Conservation (phyloP, 192 early-diverging fungal species). For the Coemansia sp. region DNA sequence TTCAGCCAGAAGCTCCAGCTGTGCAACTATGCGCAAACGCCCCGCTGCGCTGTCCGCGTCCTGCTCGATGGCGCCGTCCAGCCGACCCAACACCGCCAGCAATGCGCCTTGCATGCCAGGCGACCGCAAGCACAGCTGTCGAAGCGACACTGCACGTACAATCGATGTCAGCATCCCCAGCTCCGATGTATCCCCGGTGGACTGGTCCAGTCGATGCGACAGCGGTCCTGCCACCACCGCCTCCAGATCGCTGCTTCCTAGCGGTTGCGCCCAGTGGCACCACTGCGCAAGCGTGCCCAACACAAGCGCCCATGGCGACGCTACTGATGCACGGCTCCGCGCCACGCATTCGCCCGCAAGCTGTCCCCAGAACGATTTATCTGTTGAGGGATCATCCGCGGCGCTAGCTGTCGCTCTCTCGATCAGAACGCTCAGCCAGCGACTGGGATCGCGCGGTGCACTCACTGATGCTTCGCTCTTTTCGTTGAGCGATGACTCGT, state of each 20-base stretch:
- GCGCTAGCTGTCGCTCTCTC: not conserved
- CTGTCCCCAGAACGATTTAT: conserved; percentile 12
- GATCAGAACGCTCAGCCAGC: conserved; percentile 25
- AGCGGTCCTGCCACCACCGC: conserved; percentile 20
- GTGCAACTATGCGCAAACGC: conserved; percentile 4
- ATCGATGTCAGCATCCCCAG: not conserved
- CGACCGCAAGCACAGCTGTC: conserved; percentile 19
- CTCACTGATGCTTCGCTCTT: not conserved
- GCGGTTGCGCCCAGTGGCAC: conserved; percentile 35
- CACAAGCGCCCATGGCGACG: conserved; percentile 30
- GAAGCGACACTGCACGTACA: conserved; percentile 26
- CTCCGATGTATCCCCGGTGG: not conserved
- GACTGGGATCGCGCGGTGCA: conserved; percentile 19
- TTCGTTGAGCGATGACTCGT: conserved; percentile 10
- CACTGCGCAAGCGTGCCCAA: conserved; percentile 29
- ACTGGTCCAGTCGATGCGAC: conserved; percentile 14
- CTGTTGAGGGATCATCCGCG: not conserved
- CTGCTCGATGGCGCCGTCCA: not conserved
- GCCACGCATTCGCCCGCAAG: not conserved
- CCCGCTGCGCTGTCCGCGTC: not conserved
- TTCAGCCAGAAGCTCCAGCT: conserved; percentile 42
- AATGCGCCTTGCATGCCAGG: conserved; percentile 40
- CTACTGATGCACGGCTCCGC: not conserved
- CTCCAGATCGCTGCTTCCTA: conserved; percentile 20
- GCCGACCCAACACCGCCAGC: conserved; percentile 15